Evolutionary conservation across 768 basidiomycete species (phyloP), one percentile per base, ranked within the genome.

Genomic region (Auriculariales sp.): DNA sequence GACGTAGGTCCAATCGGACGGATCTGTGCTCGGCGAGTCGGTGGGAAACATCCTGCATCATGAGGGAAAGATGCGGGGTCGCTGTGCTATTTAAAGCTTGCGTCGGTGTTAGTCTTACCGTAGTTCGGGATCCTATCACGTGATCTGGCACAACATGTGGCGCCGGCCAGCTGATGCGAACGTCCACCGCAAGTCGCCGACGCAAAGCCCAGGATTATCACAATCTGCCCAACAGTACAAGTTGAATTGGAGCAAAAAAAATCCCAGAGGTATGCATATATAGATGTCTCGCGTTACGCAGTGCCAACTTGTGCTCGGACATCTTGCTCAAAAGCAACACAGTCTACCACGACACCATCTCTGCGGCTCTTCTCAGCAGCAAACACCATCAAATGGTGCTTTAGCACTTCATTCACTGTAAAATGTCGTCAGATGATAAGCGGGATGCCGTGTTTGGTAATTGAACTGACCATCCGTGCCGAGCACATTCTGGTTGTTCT

Each of bases 321-420:
- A 11, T 62, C 59, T 52, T 62, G 66, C 65, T 83, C 84, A 58
- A 83, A 89, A 57, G 76, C 71, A 15, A 58, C 68, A 57, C 78
- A 85, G 59, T 87, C 74, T 1, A 92, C 73, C 10, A 90, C 78
- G 9, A 58, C 69, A 12, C 81, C 85, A 54, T 84, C 74, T 50
- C 62, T 71, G 54, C 88, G 69, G 55, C 85, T 84, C 52, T 74
- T 69, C 68, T 92, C 89, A 32, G 87, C 87, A 50, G 90, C 90
- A 66, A 93, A 92, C 29, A 90, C 86, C 1, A 83, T 79, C 57
- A 93, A 60, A 63, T 91, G 88, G 54, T 80, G 84, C 60, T 72
- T 78, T 51, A 91, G 63, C 15, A 88, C 74, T 48, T 89, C 85
- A 6, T 68, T 66, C 0, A 85, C 39, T 44, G 39, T 7, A 19